phyloP scores from a whole-genome alignment of 148 eudicot genomes.

The Diospyros kaki region DNA sequence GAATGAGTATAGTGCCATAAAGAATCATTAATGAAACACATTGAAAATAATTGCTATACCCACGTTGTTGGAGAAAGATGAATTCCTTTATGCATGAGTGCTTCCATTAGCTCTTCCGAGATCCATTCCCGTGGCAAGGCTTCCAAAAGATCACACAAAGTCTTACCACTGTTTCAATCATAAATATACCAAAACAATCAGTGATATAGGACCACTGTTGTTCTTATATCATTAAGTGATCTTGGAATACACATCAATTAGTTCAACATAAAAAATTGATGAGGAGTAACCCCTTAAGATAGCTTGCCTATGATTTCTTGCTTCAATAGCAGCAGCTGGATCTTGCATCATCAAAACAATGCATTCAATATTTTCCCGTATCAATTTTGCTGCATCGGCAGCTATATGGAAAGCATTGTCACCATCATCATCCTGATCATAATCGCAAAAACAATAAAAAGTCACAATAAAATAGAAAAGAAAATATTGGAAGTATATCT shows the following conservation, averaged over 20 bases:
- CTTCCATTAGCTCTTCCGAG: conserved; percentile 85
- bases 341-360: conserved; percentile 65
- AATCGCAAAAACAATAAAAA: background rate
- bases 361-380: conserved; percentile 90
- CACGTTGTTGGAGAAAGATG: conserved; percentile 81
- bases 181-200: background rate
- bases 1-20: background rate
- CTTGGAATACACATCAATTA: background rate
- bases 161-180: conserved; percentile 65
- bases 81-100: conserved; percentile 60
- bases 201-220: background rate
- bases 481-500: background rate
- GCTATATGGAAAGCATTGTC: conserved; percentile 97
- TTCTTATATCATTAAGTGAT: background rate
- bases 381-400: conserved; percentile 89
- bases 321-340: conserved; percentile 70
- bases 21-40: background rate
- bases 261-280: background rate
- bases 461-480: background rate
- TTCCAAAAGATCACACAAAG: conserved; percentile 77
- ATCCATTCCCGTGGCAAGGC: conserved; percentile 94
- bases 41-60: conserved; percentile 20
- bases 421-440: conserved; percentile 86
- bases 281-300: background rate
- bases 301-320: conserved; percentile 76